Evolutionary conservation across 2,329 filamentous ascomycete genomes (phyloP).

Genomic region (Beauveria caledonica): DNA sequence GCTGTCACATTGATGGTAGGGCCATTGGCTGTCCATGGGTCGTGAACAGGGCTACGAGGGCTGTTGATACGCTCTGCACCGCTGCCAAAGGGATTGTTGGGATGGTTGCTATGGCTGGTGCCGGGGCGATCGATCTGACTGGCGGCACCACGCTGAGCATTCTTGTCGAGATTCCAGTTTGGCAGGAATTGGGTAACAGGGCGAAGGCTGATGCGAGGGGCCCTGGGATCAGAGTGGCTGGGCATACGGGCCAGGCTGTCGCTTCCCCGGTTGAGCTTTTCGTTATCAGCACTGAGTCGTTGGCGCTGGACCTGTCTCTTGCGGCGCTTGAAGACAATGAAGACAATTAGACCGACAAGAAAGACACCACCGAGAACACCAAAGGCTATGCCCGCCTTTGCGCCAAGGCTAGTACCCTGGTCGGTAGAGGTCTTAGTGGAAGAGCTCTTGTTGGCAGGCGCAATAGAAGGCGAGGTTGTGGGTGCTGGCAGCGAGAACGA

Average conservation of each 20-base stretch:
- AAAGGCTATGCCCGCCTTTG: conserved; percentile 77
- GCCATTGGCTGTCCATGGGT: conserved; percentile 30
- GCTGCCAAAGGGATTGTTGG: conserved; percentile 64
- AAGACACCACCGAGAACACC: conserved; percentile 67
- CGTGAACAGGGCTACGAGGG: conserved; percentile 22
- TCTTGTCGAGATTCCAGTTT: conserved; percentile 46
- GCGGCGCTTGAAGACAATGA: conserved; percentile 61
- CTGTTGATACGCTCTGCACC: conserved; percentile 40
- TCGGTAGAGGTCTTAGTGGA: not conserved
- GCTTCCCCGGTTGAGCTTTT: conserved; percentile 45
- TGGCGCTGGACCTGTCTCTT: conserved; percentile 57
- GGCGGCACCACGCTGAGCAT: conserved; percentile 28
- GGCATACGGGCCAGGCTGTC: conserved; percentile 10
- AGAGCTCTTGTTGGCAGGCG: not conserved
- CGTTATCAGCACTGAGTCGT: conserved; percentile 44
- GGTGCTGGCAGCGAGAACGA: not conserved
- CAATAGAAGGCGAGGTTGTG: not conserved
- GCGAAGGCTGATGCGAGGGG: conserved; percentile 77
- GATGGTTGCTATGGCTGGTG: conserved; percentile 38
- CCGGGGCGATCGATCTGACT: conserved; percentile 41
- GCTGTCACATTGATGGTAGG: conserved; percentile 34
- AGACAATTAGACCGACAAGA: conserved; percentile 56
- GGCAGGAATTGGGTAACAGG: conserved; percentile 79
- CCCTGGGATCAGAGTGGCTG: conserved; percentile 27
- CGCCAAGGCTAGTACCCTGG: conserved; percentile 26